A percentile compares a stretch with the other conserved stretches of the same genome.
Evolutionary conservation across 2,329 filamentous ascomycete species (phyloP).

Genomic region (Ophiostoma piceae): DNA sequence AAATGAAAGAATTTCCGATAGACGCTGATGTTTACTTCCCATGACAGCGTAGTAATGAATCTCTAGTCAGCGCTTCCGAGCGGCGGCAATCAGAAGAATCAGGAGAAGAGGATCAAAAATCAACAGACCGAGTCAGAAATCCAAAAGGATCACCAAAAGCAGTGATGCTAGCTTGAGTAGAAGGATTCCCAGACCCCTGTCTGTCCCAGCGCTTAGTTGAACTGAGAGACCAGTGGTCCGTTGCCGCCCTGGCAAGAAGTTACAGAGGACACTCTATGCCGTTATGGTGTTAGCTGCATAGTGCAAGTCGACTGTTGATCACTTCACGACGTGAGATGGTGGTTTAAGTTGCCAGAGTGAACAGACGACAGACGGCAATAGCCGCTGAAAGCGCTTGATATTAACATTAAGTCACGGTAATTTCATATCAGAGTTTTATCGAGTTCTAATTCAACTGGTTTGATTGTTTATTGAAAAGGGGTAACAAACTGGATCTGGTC

Average conservation of each 20-base stretch:
- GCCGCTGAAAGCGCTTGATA: neutral
- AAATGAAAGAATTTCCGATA: no score
- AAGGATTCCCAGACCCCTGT: neutral
- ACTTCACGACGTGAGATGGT: neutral
- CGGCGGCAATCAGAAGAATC: neutral
- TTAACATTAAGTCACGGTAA: neutral
- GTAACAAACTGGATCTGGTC: neutral
- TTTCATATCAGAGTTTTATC: no score
- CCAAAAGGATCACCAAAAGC: no score
- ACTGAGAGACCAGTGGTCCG: neutral
- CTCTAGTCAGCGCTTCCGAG: neutral
- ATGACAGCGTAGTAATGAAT: neutral
- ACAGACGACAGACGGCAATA: neutral
- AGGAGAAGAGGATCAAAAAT: neutral
- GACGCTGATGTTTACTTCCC: neutral
- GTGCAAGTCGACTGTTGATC: neutral
- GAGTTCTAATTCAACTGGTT: no score
- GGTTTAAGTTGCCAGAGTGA: neutral
- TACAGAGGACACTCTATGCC: no score
- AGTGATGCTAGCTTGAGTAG: neutral
- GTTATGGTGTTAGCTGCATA: neutral
- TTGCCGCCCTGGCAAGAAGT: no score
- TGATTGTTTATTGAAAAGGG: neutral
- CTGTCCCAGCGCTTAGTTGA: neutral
- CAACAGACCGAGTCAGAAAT: neutral